These are phyloP conservation scores for Starmerella etchellsii DNA, from an alignment of 805 yeast species.

Conservation along the genomic window DNA sequence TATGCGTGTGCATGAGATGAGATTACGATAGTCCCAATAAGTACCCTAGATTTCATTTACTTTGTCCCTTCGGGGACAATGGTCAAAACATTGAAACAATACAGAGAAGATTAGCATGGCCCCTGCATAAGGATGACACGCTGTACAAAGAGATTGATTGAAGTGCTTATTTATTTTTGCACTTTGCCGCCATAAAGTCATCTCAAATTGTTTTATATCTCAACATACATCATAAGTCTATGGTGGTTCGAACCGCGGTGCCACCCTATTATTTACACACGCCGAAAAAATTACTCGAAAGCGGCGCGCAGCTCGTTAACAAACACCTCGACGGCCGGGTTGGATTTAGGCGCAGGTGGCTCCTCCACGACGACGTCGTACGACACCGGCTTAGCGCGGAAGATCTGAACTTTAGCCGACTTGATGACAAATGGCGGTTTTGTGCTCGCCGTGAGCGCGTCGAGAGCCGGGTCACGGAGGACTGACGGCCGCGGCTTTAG, in stretches of 20 bases:
- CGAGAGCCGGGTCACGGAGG: constrained; percentile 47
- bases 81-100: constrained; percentile 96
- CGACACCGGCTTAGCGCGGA: constrained; percentile 17
- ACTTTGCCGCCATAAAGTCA: no score
- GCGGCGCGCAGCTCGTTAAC: constrained; percentile 8
- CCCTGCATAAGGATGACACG: constrained; percentile 99
- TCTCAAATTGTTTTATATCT: no score
- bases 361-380: constrained; percentile 16
- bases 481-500: constrained; percentile 30
- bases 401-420: constrained; percentile 8
- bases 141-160: constrained; percentile 92
- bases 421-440: constrained; percentile 32
- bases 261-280: no score
- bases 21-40: neutral
- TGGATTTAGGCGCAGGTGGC: constrained; percentile 11
- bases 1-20: no score
- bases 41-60: neutral
- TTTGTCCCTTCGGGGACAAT: constrained; percentile 66
- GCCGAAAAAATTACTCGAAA: neutral
- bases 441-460: constrained; percentile 39
- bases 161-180: constrained; percentile 64
- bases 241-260: no score
- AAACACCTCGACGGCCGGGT: constrained; percentile 12
- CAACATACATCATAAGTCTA: no score
- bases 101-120: constrained; percentile 99